Evolutionary conservation across 345 rosid species (phyloP), one percentile per base, ranked within the genome.

Genomic region (Linum tenue): DNA sequence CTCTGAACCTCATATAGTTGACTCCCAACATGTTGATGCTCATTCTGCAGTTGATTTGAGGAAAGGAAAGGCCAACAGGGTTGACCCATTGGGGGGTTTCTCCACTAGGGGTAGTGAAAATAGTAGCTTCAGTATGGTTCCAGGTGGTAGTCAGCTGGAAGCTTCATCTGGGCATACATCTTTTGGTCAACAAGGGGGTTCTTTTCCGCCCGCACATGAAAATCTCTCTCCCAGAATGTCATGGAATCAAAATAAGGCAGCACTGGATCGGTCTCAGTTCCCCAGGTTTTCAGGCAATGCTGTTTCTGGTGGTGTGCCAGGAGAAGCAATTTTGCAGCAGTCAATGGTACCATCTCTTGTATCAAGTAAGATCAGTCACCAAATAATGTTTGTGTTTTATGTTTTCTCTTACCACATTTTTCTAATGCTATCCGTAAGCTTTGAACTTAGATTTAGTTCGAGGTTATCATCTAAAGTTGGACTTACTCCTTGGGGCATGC

Each of bases 31-130:
- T 70, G 72, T 65, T 64, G 76, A 80, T 68, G 68, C 75, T 22
- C 31, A 22, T 22, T 22, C 31, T 22, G 31, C 31, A 22, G 31
- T 22, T 22, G 31, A 22, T 22, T 22, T 22, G 51, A 76, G 88
- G 75, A 81, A 81, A 67, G 90, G 87, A 60, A 91, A 88, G 77
- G 60, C 81, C 70, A 81, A 76, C 78, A 88, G 83, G 78, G 83
- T 81, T 66, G 91, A 88, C 35, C 70, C 77, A 17, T 64, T 82
- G 1, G 84, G 90, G 59, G 66, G 69, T 69, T 77, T 73, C 67
- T 44, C 87, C 56, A 75, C 64, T 72, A 79, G 64, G 70, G 79
- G 76, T 67, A 74, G 75, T 71, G 86, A 77, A 56, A 69, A 65
- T 63, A 31, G 70, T 22, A 72, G 76, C 76, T 71, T 75, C 62